A percentile compares a stretch with the other conserved stretches of the same genome.
Evolutionary conservation across 179 eudicot genomes (phyloP).

Genomic region (Pouteria campechiana): DNA sequence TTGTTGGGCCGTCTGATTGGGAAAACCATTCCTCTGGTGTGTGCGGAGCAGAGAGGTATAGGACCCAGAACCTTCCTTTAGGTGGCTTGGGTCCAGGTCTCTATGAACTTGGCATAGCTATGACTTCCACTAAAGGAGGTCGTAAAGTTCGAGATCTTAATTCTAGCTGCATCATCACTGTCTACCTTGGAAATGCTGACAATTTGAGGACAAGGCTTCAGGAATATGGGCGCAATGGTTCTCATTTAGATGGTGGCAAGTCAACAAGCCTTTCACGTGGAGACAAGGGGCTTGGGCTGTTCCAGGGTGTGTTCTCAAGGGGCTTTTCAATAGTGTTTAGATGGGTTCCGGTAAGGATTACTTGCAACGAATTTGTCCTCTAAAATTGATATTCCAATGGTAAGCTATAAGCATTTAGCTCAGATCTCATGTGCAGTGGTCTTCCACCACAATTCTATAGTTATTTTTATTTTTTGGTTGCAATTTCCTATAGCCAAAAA

Average conservation of each 20-base stretch:
- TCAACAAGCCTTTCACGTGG: too few relatives aligned
- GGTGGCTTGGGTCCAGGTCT: constrained; percentile 51
- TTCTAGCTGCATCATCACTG: constrained; percentile 36
- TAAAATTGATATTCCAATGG: too few relatives aligned
- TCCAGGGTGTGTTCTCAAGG: constrained; percentile 46
- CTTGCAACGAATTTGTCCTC: too few relatives aligned
- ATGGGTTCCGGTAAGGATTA: constrained; percentile 82
- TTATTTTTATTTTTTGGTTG: too few relatives aligned
- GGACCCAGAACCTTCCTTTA: constrained; percentile 57
- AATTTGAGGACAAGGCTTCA: constrained; percentile 76
- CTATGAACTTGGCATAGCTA: constrained; percentile 70
- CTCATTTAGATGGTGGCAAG: constrained; percentile 57
- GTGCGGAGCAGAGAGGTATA: constrained; percentile 73
- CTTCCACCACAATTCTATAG: too few relatives aligned
- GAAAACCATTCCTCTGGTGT: constrained; percentile 34
- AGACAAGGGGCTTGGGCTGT: constrained; percentile 27
- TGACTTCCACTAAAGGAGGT: constrained; percentile 18
- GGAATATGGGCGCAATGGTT: constrained; percentile 69
- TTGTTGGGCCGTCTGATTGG: constrained; percentile 81
- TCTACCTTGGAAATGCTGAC: constrained; percentile 83
- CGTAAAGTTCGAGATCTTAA: constrained; percentile 32
- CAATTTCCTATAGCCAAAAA: too few relatives aligned
- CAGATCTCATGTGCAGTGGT: too few relatives aligned
- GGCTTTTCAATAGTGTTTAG: constrained; percentile 60
- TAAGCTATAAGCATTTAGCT: too few relatives aligned